Evolutionary conservation across 345 rosid species (phyloP).

Genomic region (Gossypium arboreum): DNA sequence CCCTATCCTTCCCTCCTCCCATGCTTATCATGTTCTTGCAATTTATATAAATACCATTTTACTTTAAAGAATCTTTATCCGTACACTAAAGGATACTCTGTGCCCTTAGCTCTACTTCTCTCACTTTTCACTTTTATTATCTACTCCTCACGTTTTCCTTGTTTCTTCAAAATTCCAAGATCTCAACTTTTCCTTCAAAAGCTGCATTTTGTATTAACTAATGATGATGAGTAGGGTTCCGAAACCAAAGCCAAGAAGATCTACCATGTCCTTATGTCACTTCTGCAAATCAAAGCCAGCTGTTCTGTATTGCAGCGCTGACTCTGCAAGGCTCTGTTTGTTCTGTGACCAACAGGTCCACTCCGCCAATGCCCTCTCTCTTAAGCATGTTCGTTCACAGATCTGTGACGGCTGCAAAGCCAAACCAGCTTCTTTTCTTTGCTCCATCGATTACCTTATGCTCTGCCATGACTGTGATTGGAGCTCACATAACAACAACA

Average conservation of each 20-base stretch:
- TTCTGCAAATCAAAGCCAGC: slow-evolving; percentile 65
- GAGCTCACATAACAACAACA: slow-evolving; percentile 58
- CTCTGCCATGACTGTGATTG: slow-evolving; percentile 69
- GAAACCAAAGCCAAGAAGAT: neutral
- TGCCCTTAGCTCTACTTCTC: neutral
- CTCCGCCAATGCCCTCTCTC: slow-evolving; percentile 71
- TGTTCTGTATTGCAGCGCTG: slow-evolving; percentile 72
- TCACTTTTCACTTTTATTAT: neutral
- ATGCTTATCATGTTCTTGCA: neutral
- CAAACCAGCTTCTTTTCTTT: slow-evolving; percentile 58
- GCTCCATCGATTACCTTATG: slow-evolving; percentile 51
- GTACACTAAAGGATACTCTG: neutral
- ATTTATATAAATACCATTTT: neutral
- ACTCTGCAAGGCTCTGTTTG: slow-evolving; percentile 78
- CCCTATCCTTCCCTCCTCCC: neutral
- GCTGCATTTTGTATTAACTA: neutral
- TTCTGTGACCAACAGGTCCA: slow-evolving; percentile 86
- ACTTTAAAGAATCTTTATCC: neutral
- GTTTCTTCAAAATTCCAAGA: neutral
- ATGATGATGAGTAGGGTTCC: neutral
- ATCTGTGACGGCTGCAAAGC: slow-evolving; percentile 69
- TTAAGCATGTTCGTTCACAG: slow-evolving; percentile 82
- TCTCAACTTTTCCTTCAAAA: slow-evolving; percentile 3
- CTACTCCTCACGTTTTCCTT: neutral
- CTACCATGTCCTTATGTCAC: slow-evolving; percentile 42